A percentile compares a stretch with the other conserved stretches of the same genome.
These are phyloP conservation scores for Kernera saxatilis DNA, from an alignment of 345 rosid species.

Conservation along the genomic window DNA sequence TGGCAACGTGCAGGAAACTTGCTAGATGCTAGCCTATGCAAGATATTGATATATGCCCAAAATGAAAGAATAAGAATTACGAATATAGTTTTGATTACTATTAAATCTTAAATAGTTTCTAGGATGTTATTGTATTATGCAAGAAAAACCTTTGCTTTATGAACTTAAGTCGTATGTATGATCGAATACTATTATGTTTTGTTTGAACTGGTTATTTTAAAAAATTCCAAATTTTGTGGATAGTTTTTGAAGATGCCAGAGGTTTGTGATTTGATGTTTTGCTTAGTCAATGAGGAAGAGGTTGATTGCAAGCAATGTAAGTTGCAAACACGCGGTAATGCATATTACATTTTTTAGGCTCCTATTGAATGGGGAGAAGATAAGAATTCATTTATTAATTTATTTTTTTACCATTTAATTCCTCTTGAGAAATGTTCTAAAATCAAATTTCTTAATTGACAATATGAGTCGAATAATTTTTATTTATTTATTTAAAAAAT, in stretches of 20 bases:
- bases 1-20: conserved; percentile 15
- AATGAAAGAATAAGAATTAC: background rate
- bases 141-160: background rate
- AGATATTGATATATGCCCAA: background rate
- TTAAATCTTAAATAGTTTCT: background rate
- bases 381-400: background rate
- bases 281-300: conserved; percentile 3
- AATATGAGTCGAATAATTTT: too few relatives aligned
- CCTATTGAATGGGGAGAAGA: background rate
- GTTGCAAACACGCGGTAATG: background rate
- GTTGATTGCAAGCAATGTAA: conserved; percentile 25
- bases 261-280: conserved; percentile 24
- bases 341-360: background rate
- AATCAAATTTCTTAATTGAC: background rate
- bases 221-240: background rate
- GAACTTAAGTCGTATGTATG: background rate
- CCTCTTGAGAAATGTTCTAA: background rate
- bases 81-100: background rate
- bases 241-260: conserved; percentile 5
- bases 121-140: background rate
- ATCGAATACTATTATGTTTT: conserved; percentile 3
- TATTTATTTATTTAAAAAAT: background rate
- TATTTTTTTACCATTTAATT: background rate
- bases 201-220: background rate
- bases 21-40: conserved; percentile 17